A percentile compares a stretch with the other conserved stretches of the same genome.
Conservation (phyloP, 495 filamentous ascomycete genomes). For the Neurospora intermedia region DNA sequence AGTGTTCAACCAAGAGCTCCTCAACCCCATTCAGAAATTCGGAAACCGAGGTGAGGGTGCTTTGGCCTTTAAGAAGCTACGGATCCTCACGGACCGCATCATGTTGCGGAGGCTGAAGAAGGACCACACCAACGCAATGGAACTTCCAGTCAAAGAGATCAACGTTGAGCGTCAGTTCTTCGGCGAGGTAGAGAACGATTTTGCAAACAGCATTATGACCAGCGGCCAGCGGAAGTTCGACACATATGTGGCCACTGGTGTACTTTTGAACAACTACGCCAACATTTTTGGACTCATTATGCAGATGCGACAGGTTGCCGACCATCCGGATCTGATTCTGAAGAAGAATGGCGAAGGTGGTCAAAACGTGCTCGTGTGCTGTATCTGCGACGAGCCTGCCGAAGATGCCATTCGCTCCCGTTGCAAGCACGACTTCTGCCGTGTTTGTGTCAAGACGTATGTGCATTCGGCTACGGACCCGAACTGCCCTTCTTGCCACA, state of each 20-base stretch:
- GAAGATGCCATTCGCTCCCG: constrained; percentile 87
- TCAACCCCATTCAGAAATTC: constrained; percentile 63
- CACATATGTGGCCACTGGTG: constrained; percentile 88
- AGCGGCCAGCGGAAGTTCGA: constrained; percentile 80
- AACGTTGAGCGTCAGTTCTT: constrained; percentile 89
- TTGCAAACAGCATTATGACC: constrained; percentile 90
- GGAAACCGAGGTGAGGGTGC: constrained; percentile 45
- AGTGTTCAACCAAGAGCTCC: constrained; percentile 89
- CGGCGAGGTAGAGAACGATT: constrained; percentile 86
- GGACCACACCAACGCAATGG: constrained; percentile 86
- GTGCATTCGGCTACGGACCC: constrained; percentile 61
- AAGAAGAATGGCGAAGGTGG: constrained; percentile 77
- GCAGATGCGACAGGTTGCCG: constrained; percentile 94
- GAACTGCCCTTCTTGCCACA: constrained; percentile 89
- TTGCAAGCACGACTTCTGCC: constrained; percentile 93
- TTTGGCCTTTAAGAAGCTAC: constrained; percentile 66
- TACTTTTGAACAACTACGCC: constrained; percentile 94
- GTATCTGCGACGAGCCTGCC: constrained; percentile 88
- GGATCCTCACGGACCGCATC: constrained; percentile 74
- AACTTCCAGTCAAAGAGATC: constrained; percentile 89
- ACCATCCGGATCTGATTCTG: constrained; percentile 88
- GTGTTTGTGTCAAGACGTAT: constrained; percentile 77
- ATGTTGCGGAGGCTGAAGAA: constrained; percentile 91
- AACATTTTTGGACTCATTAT: constrained; percentile 84
- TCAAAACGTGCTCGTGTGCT: constrained; percentile 84